Conservation (phyloP, 768 basidiomycete genomes). For the Trametes elegans region DNA sequence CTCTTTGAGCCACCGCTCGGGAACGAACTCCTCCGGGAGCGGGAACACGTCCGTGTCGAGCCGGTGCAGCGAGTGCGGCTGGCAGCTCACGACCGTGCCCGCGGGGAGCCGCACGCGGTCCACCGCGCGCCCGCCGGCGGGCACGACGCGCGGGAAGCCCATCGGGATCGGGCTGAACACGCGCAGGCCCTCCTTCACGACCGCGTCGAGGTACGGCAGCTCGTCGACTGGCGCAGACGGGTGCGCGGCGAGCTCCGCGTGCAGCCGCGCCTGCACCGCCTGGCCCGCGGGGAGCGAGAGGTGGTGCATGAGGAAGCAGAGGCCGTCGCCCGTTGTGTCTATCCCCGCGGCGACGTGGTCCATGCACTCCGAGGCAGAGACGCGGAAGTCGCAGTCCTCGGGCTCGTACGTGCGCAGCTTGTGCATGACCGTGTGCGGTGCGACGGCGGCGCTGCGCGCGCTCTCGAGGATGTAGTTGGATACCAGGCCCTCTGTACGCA, state of each 20-base stretch:
- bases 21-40: slow-evolving; percentile 76
- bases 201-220: slow-evolving; percentile 90
- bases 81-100: slow-evolving; percentile 92
- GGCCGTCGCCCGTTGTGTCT: slow-evolving; percentile 26
- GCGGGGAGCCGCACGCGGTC: slow-evolving; percentile 85
- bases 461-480: slow-evolving; percentile 15
- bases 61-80: slow-evolving; percentile 83
- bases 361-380: slow-evolving; percentile 23
- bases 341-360: slow-evolving; percentile 24
- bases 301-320: slow-evolving; percentile 25
- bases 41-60: slow-evolving; percentile 80
- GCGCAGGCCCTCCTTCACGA: slow-evolving; percentile 91
- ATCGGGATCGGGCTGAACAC: slow-evolving; percentile 93
- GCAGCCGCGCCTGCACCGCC: slow-evolving; percentile 17
- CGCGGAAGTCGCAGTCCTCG: background rate
- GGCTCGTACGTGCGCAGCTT: slow-evolving; percentile 16
- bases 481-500: slow-evolving; percentile 3
- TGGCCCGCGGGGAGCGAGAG: slow-evolving; percentile 20
- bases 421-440: slow-evolving; percentile 20
- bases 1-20: slow-evolving; percentile 91
- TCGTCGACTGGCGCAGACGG: slow-evolving; percentile 80
- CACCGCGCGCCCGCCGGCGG: slow-evolving; percentile 85
- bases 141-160: slow-evolving; percentile 86
- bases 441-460: slow-evolving; percentile 9
- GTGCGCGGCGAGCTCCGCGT: slow-evolving; percentile 38